These are phyloP conservation scores for Cladophialophora bantiana DNA, from an alignment of 2,329 filamentous ascomycete genomes.

Conservation along the genomic window DNA sequence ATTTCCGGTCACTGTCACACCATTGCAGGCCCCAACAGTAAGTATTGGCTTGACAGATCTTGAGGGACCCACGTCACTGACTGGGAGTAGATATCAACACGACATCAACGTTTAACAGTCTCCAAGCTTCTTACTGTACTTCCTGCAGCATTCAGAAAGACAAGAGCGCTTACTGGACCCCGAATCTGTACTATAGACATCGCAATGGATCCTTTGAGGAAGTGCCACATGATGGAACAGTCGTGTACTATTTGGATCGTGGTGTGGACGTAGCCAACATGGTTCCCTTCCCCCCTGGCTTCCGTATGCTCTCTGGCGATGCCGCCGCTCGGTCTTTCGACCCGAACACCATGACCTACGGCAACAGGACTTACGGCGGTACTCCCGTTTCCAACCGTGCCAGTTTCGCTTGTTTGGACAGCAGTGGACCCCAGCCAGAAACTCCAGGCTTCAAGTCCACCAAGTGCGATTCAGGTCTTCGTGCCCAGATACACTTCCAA, in stretches of 20 bases:
- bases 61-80: slow-evolving; percentile 1
- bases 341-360: slow-evolving; percentile 29
- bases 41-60: slow-evolving; percentile 47
- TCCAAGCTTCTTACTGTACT: slow-evolving; percentile 72
- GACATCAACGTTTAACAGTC: slow-evolving; percentile 61
- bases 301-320: slow-evolving; percentile 83
- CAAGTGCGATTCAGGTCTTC: slow-evolving; percentile 82
- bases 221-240: slow-evolving; percentile 61
- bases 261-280: slow-evolving; percentile 60
- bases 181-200: slow-evolving; percentile 77
- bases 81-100: slow-evolving; percentile 61
- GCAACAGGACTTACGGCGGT: slow-evolving; percentile 44
- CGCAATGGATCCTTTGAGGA: slow-evolving; percentile 57
- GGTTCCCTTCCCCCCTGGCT: slow-evolving; percentile 75
- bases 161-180: slow-evolving; percentile 86
- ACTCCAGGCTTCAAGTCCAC: slow-evolving; percentile 74
- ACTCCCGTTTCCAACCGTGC: slow-evolving; percentile 71
- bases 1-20: slow-evolving; percentile 73
- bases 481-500: slow-evolving; percentile 85
- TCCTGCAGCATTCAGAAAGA: slow-evolving; percentile 82
- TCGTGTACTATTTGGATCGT: slow-evolving; percentile 34
- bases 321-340: slow-evolving; percentile 46
- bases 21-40: slow-evolving; percentile 78
- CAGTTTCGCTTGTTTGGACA: slow-evolving; percentile 95
- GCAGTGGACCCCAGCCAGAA: slow-evolving; percentile 66